Conservation (phyloP, 257 asterid species). For the Ilex asprella region DNA sequence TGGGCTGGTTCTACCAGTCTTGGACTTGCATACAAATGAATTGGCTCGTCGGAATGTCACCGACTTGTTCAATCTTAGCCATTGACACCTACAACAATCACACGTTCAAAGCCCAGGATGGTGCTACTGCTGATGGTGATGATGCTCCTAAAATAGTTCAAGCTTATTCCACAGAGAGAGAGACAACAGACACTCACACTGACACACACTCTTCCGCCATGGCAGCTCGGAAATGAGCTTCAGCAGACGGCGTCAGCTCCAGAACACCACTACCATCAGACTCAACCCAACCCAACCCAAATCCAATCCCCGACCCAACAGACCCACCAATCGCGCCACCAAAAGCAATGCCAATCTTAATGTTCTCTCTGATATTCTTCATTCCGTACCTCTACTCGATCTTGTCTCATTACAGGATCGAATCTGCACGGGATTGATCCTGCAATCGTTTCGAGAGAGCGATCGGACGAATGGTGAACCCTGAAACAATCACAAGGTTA, state of each 20-base stretch:
- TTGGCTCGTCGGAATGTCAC: too few species aligned
- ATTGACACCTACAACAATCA: too few species aligned
- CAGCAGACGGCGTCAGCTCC: constrained; percentile 21
- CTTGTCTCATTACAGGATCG: constrained; percentile 47
- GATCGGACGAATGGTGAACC: too few species aligned
- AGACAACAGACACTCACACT: not conserved
- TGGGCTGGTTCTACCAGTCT: too few species aligned
- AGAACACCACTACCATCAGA: constrained; percentile 16
- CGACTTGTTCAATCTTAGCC: too few species aligned
- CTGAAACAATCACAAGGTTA: too few species aligned
- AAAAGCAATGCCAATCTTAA: constrained; percentile 40
- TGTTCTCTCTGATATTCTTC: constrained; percentile 34
- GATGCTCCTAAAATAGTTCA: too few species aligned
- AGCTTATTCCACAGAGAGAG: not conserved
- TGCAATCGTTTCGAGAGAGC: too few species aligned
- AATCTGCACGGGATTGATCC: too few species aligned
- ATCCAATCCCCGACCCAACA: constrained; percentile 15
- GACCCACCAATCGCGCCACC: constrained; percentile 62
- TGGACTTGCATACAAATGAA: too few species aligned
- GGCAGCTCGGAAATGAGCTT: constrained; percentile 56
- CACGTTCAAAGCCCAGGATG: too few species aligned
- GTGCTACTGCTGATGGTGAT: too few species aligned
- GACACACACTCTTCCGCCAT: constrained; percentile 18
- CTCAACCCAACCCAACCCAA: constrained; percentile 18
- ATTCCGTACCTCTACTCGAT: constrained; percentile 65